Evolutionary conservation across 768 basidiomycete genomes (phyloP).

Genomic region (Tylopilus balloui): DNA sequence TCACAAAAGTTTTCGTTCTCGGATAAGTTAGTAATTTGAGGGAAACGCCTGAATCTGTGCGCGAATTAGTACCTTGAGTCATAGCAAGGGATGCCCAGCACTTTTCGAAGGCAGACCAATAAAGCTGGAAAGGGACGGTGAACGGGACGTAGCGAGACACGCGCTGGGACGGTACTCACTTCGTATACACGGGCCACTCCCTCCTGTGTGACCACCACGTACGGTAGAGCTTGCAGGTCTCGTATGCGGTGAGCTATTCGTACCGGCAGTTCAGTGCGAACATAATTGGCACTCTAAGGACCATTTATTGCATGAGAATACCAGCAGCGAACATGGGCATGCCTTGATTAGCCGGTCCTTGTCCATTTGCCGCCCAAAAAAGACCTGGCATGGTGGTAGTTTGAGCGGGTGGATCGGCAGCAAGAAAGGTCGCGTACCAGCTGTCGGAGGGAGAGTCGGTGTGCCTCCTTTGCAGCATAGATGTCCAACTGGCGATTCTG

Average conservation of each 20-base stretch:
- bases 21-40: constrained; percentile 60
- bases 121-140: constrained; percentile 46
- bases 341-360: constrained; percentile 75
- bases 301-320: not conserved
- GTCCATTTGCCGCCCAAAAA: constrained; percentile 81
- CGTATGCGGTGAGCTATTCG: constrained; percentile 84
- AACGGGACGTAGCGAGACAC: not conserved
- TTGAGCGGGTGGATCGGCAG: not conserved
- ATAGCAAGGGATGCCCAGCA: constrained; percentile 28
- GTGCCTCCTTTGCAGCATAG: constrained; percentile 70
- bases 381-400: constrained; percentile 53
- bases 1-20: constrained; percentile 80
- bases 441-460: constrained; percentile 71
- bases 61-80: constrained; percentile 7
- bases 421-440: constrained; percentile 45
- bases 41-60: constrained; percentile 66
- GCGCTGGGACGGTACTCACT: constrained; percentile 39
- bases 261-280: constrained; percentile 83
- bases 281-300: constrained; percentile 80
- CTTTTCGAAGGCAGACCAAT: constrained; percentile 87
- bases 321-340: constrained; percentile 7
- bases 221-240: constrained; percentile 83
- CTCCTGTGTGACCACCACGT: constrained; percentile 82
- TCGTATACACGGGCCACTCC: constrained; percentile 81
- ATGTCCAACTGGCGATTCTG: constrained; percentile 78